These are phyloP conservation scores for Tagetes patula DNA, from an alignment of 129 eudicot species.

Conservation along the genomic window DNA sequence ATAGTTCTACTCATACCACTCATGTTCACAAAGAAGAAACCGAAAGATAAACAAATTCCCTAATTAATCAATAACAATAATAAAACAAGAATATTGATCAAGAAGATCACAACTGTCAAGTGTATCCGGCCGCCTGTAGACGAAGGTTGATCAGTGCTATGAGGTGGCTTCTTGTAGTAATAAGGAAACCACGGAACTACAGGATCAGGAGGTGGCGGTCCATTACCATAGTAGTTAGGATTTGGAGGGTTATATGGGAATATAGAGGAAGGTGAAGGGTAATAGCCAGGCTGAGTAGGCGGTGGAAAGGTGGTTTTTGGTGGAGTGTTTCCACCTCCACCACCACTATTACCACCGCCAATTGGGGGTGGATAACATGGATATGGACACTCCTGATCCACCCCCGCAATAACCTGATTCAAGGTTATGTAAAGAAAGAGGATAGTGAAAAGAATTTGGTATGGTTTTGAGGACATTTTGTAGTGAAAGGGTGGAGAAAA, in stretches of 20 bases:
- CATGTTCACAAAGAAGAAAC: constrained; percentile 18
- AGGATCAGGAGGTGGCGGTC: constrained; percentile 65
- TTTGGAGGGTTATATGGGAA: constrained; percentile 53
- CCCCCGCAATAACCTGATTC: constrained; percentile 17
- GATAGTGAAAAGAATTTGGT: constrained; percentile 37
- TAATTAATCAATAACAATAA: constrained; percentile 29
- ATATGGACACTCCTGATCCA: constrained; percentile 59
- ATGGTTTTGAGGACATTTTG: constrained; percentile 43
- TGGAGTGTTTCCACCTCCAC: constrained; percentile 32
- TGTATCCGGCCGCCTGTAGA: constrained; percentile 31
- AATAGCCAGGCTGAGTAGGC: constrained; percentile 30
- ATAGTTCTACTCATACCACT: constrained; percentile 9
- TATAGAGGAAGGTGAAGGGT: constrained; percentile 38
- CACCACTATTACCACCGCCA: constrained; percentile 23
- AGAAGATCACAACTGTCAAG: constrained; percentile 19
- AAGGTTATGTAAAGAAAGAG: constrained; percentile 30
- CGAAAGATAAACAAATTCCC: neutral
- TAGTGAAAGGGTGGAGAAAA: constrained; percentile 15
- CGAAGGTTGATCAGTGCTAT: constrained; percentile 42
- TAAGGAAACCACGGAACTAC: constrained; percentile 73
- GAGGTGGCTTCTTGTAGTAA: constrained; percentile 72
- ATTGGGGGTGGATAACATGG: constrained; percentile 85
- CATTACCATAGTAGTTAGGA: constrained; percentile 31
- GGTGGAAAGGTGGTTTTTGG: constrained; percentile 51
- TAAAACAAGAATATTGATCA: constrained; percentile 29